Percentiles rank a stretch among this genome's conserved stretches.
Conservation (phyloP, 2,329 filamentous ascomycete genomes). For the Coccinonectria pachysandricola region DNA sequence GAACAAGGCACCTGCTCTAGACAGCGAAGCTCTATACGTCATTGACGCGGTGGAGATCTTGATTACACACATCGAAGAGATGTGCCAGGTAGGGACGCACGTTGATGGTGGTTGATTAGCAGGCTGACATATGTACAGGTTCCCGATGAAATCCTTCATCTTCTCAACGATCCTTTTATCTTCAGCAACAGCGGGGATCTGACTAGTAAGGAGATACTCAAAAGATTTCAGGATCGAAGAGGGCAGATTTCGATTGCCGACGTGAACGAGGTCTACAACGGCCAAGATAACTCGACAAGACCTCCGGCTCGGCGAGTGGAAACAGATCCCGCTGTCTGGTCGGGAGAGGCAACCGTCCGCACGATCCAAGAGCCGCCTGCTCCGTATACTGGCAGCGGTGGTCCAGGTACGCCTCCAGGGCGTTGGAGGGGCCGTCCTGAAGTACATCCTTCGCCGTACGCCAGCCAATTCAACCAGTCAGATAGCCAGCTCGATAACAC, state of each 20-base stretch:
- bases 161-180: constrained; percentile 72
- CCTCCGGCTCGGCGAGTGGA: constrained; percentile 59
- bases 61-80: constrained; percentile 87
- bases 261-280: constrained; percentile 45
- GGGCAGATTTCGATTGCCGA: constrained; percentile 50
- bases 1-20: constrained; percentile 55
- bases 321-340: constrained; percentile 75
- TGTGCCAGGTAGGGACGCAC: constrained; percentile 96
- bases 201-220: constrained; percentile 94
- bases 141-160: constrained; percentile 78
- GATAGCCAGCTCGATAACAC: constrained; percentile 30
- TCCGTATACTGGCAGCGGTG: constrained; percentile 25
- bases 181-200: constrained; percentile 78
- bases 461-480: constrained; percentile 33
- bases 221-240: constrained; percentile 74
- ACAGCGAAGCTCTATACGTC: constrained; percentile 82
- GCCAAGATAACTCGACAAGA: constrained; percentile 46
- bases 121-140: constrained; percentile 47
- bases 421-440: constrained; percentile 39
- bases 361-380: constrained; percentile 56
- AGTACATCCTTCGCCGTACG: constrained; percentile 32
- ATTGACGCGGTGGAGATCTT: constrained; percentile 88
- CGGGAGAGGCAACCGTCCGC: constrained; percentile 74
- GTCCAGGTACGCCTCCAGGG: constrained; percentile 38
- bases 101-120: neutral